These are phyloP conservation scores for Psophocarpus tetragonolobus DNA, from an alignment of 306 rosid genomes.

Conservation along the genomic window DNA sequence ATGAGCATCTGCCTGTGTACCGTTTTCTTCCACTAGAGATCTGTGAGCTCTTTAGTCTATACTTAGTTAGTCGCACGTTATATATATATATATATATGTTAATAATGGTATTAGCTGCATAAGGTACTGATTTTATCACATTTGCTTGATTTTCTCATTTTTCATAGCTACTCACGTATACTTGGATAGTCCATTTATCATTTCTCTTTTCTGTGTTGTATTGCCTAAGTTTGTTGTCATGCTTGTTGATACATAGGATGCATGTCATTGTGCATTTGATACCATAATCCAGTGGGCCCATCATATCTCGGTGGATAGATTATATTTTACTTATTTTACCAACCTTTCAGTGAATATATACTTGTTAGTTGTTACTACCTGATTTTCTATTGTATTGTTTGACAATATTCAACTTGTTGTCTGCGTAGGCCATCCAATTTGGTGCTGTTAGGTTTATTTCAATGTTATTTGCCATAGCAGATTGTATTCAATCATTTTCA, in stretches of 20 bases:
- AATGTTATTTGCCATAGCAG: constrained; percentile 60
- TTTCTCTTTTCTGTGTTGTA: constrained; percentile 12
- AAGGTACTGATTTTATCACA: neutral
- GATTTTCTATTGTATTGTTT: constrained; percentile 29
- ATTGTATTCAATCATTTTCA: constrained; percentile 59
- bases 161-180: neutral
- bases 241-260: constrained; percentile 3
- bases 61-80: neutral
- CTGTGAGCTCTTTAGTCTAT: neutral
- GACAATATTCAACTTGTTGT: constrained; percentile 26
- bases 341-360: constrained; percentile 1
- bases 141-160: constrained; percentile 4
- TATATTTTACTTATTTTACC: neutral
- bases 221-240: constrained; percentile 7
- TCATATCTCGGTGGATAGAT: constrained; percentile 13
- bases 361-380: constrained; percentile 27
- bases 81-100: constrained; percentile 24
- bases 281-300: neutral
- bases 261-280: constrained; percentile 13
- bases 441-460: constrained; percentile 82
- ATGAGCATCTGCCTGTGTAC: neutral
- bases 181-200: neutral
- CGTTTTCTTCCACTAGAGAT: constrained; percentile 15
- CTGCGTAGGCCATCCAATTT: constrained; percentile 70
- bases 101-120: neutral